Evolutionary conservation across 1,139 yeast species (phyloP).

Genomic region (Tardiomyces digboiensis): DNA sequence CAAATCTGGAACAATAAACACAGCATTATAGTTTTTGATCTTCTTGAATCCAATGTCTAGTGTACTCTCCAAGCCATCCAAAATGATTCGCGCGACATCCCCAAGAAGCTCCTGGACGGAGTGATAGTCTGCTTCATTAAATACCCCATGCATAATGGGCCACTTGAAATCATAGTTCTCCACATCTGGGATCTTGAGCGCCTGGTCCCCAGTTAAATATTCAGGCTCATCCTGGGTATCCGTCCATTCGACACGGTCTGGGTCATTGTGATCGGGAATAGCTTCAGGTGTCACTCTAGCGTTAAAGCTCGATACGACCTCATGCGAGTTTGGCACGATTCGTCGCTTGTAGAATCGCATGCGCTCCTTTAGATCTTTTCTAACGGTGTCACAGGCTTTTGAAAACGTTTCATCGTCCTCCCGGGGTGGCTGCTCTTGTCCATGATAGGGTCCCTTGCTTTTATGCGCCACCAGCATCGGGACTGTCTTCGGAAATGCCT

Average conservation of each 20-base stretch:
- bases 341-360: slow-evolving; percentile 90
- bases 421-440: slow-evolving; percentile 14
- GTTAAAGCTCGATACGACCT: slow-evolving; percentile 72
- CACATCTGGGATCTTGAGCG: slow-evolving; percentile 5
- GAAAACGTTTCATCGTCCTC: slow-evolving; percentile 38
- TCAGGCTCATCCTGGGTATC: neutral
- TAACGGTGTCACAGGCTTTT: slow-evolving; percentile 39
- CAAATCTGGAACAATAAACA: slow-evolving; percentile 74
- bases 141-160: slow-evolving; percentile 61
- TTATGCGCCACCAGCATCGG: slow-evolving; percentile 69
- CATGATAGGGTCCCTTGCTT: slow-evolving; percentile 5
- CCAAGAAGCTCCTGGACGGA: slow-evolving; percentile 69
- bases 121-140: slow-evolving; percentile 60
- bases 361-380: slow-evolving; percentile 74
- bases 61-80: slow-evolving; percentile 31
- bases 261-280: slow-evolving; percentile 78
- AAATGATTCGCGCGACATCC: slow-evolving; percentile 45
- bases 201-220: slow-evolving; percentile 2
- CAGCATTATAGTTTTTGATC: slow-evolving; percentile 38
- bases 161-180: slow-evolving; percentile 47
- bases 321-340: slow-evolving; percentile 76
- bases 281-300: slow-evolving; percentile 45
- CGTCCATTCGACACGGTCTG: slow-evolving; percentile 38
- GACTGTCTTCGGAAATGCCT: slow-evolving; percentile 62
- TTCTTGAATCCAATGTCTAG: slow-evolving; percentile 39